These are phyloP conservation scores for Boletus vermiculosoides DNA, from an alignment of 768 basidiomycete species.

Conservation along the genomic window DNA sequence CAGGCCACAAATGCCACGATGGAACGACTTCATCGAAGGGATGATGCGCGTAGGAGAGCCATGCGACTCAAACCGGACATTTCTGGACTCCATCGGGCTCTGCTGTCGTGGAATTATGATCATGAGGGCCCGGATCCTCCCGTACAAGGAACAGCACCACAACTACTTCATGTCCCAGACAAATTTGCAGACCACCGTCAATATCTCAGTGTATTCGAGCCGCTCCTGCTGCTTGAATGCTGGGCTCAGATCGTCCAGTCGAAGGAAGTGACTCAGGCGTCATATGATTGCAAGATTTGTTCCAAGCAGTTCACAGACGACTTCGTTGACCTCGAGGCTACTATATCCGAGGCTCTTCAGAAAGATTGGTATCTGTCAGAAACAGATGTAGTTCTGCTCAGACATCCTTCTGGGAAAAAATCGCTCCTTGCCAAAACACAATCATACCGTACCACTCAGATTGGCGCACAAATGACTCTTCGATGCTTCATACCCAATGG, in stretches of 20 bases:
- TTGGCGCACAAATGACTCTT: constrained; percentile 56
- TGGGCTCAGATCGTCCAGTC: constrained; percentile 86
- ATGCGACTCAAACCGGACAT: constrained; percentile 82
- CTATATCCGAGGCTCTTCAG: constrained; percentile 54
- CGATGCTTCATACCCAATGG: constrained; percentile 47
- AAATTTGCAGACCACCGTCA: constrained; percentile 61
- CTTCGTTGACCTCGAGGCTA: constrained; percentile 78
- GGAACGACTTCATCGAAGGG: constrained; percentile 53
- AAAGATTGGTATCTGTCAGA: constrained; percentile 78
- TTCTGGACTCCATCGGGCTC: constrained; percentile 66
- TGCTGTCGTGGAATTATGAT: constrained; percentile 87
- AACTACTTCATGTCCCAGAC: constrained; percentile 53
- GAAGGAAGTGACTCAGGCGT: constrained; percentile 60
- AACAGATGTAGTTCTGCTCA: constrained; percentile 81
- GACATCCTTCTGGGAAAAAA: constrained; percentile 51
- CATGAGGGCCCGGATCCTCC: constrained; percentile 65
- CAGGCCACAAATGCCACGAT: constrained; percentile 42
- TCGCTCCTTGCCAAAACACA: constrained; percentile 72
- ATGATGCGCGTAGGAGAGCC: constrained; percentile 58
- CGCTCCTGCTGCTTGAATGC: constrained; percentile 82
- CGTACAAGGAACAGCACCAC: constrained; percentile 33
- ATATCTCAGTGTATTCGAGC: constrained; percentile 77
- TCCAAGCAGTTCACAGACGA: constrained; percentile 74
- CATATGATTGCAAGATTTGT: constrained; percentile 60
- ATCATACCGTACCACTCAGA: constrained; percentile 39